phyloP scores from a whole-genome alignment of 257 asterid species.

The Solanum medicagineum region DNA sequence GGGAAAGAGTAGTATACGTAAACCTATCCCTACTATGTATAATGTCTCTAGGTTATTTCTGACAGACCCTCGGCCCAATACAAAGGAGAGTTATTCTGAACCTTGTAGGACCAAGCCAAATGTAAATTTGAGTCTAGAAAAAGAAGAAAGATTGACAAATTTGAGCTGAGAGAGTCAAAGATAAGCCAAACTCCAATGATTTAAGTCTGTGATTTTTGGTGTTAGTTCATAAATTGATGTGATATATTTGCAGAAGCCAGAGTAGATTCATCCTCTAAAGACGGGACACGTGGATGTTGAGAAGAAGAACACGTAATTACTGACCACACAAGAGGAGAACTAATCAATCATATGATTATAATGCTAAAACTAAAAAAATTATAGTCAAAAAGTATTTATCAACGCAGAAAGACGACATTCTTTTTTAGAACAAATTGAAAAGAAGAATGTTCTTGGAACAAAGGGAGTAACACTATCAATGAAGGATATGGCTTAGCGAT shows the following conservation, averaged over 20 bases:
- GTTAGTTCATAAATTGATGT: neutral
- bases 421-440: neutral
- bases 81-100: no score
- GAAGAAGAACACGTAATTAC: neutral
- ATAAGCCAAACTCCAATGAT: neutral
- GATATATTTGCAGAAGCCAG: constrained; percentile 2
- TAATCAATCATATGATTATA: neutral
- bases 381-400: neutral
- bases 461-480: neutral
- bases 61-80: no score
- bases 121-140: neutral
- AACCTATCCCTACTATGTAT: no score
- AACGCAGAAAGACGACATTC: neutral
- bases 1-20: no score
- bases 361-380: no score
- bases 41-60: no score
- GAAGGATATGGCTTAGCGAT: neutral
- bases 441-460: neutral
- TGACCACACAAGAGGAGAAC: neutral
- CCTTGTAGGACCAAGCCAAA: neutral
- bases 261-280: constrained; percentile 49
- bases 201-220: neutral
- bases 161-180: constrained; percentile 12
- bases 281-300: neutral
- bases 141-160: neutral